Conservation (phyloP, 176 grass and related monocot species). For the Oryza rufipogon region DNA sequence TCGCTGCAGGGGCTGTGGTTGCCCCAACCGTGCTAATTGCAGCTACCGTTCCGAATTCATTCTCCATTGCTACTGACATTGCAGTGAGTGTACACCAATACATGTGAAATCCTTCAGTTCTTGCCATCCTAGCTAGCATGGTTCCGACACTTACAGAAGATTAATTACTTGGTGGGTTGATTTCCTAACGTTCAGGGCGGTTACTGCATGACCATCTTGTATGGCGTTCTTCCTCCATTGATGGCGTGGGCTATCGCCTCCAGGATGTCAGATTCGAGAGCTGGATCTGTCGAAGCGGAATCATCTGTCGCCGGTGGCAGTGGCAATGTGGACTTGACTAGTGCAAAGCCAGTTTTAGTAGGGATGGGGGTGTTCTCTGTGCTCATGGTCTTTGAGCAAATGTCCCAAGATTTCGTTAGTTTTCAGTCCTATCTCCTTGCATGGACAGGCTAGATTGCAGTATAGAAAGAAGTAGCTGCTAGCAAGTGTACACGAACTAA, state of each 20-base stretch:
- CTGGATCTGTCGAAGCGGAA: slow-evolving; percentile 17
- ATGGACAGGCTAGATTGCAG: slow-evolving; percentile 18
- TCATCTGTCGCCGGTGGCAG: not conserved
- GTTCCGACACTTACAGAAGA: not conserved
- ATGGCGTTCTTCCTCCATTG: slow-evolving; percentile 74
- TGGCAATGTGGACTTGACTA: slow-evolving; percentile 23
- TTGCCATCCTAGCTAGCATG: not conserved
- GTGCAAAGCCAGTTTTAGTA: slow-evolving; percentile 62
- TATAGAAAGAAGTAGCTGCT: not conserved
- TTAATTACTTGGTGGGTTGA: not conserved
- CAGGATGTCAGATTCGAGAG: slow-evolving; percentile 19
- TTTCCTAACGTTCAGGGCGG: slow-evolving; percentile 54
- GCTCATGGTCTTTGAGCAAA: slow-evolving; percentile 58
- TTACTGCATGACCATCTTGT: slow-evolving; percentile 92
- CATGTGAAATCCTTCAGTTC: not conserved
- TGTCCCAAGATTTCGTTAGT: slow-evolving; percentile 46
- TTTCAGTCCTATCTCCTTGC: slow-evolving; percentile 48
- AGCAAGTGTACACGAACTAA: not conserved
- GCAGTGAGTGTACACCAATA: slow-evolving; percentile 50
- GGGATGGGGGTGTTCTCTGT: slow-evolving; percentile 68
- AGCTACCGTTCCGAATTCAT: slow-evolving; percentile 54
- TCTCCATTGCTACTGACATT: slow-evolving; percentile 69
- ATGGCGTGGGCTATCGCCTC: slow-evolving; percentile 75
- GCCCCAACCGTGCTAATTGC: slow-evolving; percentile 64
- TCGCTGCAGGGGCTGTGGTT: slow-evolving; percentile 51